Evolutionary conservation across 176 grass and related monocot genomes (phyloP).

Genomic region (Chrysopogon serrulatus): DNA sequence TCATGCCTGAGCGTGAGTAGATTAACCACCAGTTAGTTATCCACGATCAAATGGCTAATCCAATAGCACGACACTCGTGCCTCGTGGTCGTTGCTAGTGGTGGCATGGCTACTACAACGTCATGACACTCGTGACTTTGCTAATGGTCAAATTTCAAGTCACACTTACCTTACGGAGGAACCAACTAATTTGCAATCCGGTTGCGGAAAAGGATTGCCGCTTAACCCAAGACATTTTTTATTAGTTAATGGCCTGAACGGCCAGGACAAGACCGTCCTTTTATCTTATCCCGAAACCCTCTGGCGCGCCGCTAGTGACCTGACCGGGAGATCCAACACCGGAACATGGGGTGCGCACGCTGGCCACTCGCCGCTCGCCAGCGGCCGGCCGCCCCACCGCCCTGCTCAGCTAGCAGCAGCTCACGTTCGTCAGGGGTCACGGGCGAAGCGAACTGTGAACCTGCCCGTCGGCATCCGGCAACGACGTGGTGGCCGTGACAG

Average conservation of each 20-base stretch:
- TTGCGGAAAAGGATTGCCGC: not conserved
- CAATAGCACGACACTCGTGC: too few species aligned
- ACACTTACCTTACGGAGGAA: too few species aligned
- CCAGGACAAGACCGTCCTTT: not conserved
- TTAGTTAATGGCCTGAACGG: not conserved
- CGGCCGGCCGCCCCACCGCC: not conserved
- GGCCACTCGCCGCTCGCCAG: not conserved
- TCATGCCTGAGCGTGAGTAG: too few species aligned
- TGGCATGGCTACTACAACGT: too few species aligned
- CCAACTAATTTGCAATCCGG: too few species aligned
- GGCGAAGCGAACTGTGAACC: not conserved
- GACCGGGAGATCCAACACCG: constrained; percentile 28
- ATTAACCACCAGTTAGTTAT: too few species aligned
- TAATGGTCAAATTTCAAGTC: too few species aligned
- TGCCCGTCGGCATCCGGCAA: constrained; percentile 22
- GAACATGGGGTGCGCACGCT: constrained; percentile 29
- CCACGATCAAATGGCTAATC: too few species aligned
- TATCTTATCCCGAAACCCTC: not conserved
- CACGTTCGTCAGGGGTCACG: not conserved
- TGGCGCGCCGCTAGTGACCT: not conserved
- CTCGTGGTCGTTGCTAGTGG: too few species aligned
- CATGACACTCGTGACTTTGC: too few species aligned
- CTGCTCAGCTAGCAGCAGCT: too few species aligned
- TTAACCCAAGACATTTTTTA: not conserved
- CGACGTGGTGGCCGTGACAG: not conserved